Evolutionary conservation across 257 asterid species (phyloP).

Genomic region (Nicotiana knightiana): DNA sequence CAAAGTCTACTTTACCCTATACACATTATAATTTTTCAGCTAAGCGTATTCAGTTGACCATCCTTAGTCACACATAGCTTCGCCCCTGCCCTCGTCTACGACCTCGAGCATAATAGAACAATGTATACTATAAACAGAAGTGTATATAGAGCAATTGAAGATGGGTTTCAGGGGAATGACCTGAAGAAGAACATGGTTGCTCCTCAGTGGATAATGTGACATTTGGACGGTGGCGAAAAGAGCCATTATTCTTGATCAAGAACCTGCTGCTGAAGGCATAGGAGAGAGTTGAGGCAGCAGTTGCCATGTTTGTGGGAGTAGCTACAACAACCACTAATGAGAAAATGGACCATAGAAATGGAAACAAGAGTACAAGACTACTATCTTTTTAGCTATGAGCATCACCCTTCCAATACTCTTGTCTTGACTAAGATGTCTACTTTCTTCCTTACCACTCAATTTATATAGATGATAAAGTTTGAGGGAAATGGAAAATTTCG

Average conservation of each 20-base stretch:
- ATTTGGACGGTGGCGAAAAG: neutral
- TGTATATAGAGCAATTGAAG: no score
- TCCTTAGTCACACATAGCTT: no score
- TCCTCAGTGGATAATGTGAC: neutral
- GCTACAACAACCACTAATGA: no score
- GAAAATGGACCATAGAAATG: no score
- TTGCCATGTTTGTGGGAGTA: neutral
- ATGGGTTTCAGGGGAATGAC: neutral
- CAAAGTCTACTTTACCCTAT: no score
- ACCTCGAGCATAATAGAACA: no score
- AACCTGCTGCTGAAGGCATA: neutral
- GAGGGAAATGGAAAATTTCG: neutral
- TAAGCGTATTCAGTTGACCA: no score
- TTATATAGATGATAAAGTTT: neutral
- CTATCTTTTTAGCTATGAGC: neutral
- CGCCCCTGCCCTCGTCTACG: no score
- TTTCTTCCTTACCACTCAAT: slow-evolving; percentile 2
- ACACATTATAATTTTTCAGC: no score
- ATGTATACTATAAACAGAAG: no score
- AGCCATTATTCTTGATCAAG: neutral
- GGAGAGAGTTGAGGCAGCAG: slow-evolving; percentile 9
- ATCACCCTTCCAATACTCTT: neutral
- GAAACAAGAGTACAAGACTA: no score
- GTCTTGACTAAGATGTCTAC: neutral
- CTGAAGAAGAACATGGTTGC: slow-evolving; percentile 14